phyloP scores from a whole-genome alignment of 2,329 filamentous ascomycete genomes.

The Shiraia bambusicola region DNA sequence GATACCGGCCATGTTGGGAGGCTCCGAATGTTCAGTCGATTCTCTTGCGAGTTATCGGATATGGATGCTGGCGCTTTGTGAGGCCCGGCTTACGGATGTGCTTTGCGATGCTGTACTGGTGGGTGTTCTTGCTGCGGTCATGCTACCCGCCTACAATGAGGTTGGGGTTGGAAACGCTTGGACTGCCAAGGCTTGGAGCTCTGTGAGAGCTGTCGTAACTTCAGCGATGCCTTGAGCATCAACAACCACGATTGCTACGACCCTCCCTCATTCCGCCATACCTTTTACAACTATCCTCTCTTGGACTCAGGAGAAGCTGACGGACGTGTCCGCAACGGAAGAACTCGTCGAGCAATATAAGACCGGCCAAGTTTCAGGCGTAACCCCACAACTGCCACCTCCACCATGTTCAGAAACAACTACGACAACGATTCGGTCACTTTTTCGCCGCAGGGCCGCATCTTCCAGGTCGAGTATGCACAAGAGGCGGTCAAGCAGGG shows the following conservation, averaged over 20 bases:
- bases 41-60: background rate
- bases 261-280: conserved; percentile 5
- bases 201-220: conserved; percentile 28
- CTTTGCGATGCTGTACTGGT: conserved; percentile 3
- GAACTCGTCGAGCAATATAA: too few relatives aligned
- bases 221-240: conserved; percentile 26
- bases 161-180: conserved; percentile 14
- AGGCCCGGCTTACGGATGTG: background rate
- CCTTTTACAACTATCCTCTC: background rate
- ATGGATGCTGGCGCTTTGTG: background rate
- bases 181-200: conserved; percentile 19
- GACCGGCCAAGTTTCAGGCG: background rate
- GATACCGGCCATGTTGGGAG: conserved; percentile 71
- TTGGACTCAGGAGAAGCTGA: background rate
- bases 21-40: background rate
- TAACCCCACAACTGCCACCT: conserved; percentile 18
- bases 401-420: conserved; percentile 97
- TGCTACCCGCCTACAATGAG: conserved; percentile 10
- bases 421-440: conserved; percentile 99
- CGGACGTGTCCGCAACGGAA: too few relatives aligned
- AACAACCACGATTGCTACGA: conserved; percentile 14
- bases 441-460: conserved; percentile 98
- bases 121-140: conserved; percentile 4
- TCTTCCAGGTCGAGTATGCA: conserved; percentile 99
- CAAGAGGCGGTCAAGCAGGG: conserved; percentile 98